These are phyloP conservation scores for Diplosphaera chodatii DNA, from an alignment of 139 green algal species.

Conservation along the genomic window DNA sequence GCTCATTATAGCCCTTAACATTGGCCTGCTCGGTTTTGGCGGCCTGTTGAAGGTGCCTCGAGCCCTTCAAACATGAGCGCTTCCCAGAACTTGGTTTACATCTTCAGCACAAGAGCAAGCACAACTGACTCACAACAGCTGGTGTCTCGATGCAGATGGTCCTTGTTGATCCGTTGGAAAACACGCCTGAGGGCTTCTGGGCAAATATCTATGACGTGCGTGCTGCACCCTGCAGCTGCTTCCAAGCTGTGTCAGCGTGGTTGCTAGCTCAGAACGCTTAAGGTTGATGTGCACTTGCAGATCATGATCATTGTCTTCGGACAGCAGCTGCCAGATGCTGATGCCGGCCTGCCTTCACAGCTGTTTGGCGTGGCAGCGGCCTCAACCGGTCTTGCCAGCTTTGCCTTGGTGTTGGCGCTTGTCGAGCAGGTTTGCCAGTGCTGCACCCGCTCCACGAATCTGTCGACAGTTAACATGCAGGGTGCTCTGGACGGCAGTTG, in stretches of 20 bases:
- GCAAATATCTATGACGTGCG: slow-evolving; percentile 1
- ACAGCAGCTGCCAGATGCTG: background rate
- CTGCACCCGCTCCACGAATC: too few relatives aligned
- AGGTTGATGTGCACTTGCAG: background rate
- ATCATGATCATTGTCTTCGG: background rate
- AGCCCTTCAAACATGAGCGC: too few relatives aligned
- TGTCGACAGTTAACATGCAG: too few relatives aligned
- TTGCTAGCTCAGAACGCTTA: background rate
- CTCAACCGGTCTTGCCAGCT: slow-evolving; percentile 28
- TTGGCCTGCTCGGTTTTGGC: too few relatives aligned
- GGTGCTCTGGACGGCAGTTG: background rate
- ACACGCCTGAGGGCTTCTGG: background rate
- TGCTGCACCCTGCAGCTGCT: background rate
- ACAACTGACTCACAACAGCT: too few relatives aligned
- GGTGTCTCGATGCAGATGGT: too few relatives aligned
- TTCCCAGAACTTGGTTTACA: too few relatives aligned
- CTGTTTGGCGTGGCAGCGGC: slow-evolving; percentile 26
- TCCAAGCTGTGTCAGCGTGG: background rate
- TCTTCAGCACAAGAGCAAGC: too few relatives aligned
- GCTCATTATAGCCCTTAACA: too few relatives aligned
- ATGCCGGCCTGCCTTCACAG: slow-evolving; percentile 3
- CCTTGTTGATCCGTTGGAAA: too few relatives aligned
- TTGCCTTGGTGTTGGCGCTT: slow-evolving; percentile 53
- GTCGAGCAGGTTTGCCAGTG: slow-evolving; percentile 33
- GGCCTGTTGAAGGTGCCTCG: too few relatives aligned